Base-by-base conservation (phyloP, 371 early-diverging fungal genomes). In the Mucor circinelloides region DNA sequence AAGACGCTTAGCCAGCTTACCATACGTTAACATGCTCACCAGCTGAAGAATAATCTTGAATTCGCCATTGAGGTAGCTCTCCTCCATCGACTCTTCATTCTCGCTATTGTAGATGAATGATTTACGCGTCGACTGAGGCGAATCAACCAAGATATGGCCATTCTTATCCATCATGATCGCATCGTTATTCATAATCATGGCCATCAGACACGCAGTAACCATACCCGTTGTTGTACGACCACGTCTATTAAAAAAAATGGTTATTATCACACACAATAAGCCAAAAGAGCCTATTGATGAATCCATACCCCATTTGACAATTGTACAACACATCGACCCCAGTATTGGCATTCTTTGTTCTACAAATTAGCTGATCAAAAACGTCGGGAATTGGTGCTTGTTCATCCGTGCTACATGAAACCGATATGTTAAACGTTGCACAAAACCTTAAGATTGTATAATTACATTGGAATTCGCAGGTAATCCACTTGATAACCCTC, bases 351-450 rank as follows among this genome's bases (percentile, higher is more conserved):
- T 61, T 62, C 27, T 79, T 71, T 25, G 90, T 72, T 23, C 85
- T 73, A 9, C 80, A 79, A 42, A 89, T 81, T 21, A 93, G 59
- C 44, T 84, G 80, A 68, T 92, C 90, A 80, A 91, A 90, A 2
- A 92, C 91, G 69, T 86, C 86, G 0, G 92, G 91, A 60, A 93
- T 90, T 25, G 93, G 93, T 25, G 91, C 89, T 73, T 90, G 90
- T 70, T 93, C 93, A 70, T 93, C 93, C 8, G 93, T 91, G 48
- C 85, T 85, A 73, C 17, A 54, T 25, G 46, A 10, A 60, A 48
- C 44, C 13, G 48, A 27, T 31, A 34, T 23, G 28, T 50, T 55
- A 27, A 52, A 64, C 46, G 46, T 28, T 63, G 7, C 52, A 48
- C 28, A 65, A 27, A 30, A 52, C n/a, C 32, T n/a, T 10, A 9